Conservation (phyloP, 179 eudicot species). For the Spergularia azorica region DNA sequence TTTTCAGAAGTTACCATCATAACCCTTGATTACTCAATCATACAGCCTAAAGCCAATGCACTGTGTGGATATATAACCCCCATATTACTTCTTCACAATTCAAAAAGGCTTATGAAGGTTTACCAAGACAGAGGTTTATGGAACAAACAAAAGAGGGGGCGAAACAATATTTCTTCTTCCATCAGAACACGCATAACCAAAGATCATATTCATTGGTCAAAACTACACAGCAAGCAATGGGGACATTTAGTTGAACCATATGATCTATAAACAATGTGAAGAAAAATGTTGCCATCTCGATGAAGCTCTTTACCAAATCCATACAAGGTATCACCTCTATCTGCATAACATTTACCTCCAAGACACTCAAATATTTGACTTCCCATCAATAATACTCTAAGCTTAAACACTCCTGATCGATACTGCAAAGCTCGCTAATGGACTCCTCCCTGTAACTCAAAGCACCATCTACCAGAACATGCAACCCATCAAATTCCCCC, state of each 20-base stretch:
- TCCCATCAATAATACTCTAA: not conserved
- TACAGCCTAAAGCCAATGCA: not conserved
- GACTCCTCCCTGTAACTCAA: not conserved
- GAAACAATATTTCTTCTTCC: too few relatives aligned
- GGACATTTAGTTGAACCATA: not conserved
- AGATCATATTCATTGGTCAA: not conserved
- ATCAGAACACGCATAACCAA: too few relatives aligned
- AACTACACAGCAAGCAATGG: not conserved
- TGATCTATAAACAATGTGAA: not conserved
- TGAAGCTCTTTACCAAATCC: not conserved
- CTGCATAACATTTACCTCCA: not conserved
- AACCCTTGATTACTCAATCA: not conserved
- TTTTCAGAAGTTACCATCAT: not conserved
- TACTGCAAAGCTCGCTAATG: not conserved
- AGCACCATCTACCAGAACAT: not conserved
- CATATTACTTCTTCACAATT: not conserved
- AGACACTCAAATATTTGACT: not conserved
- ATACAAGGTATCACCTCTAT: not conserved
- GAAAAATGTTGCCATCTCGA: not conserved
- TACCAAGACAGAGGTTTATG: too few relatives aligned
- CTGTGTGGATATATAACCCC: not conserved
- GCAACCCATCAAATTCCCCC: not conserved
- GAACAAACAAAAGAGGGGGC: too few relatives aligned
- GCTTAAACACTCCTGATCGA: not conserved
- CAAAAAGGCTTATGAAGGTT: not conserved